A percentile compares a stretch with the other conserved stretches of the same genome.
Conservation (phyloP, 345 rosid species). For the Barbarea vulgaris region DNA sequence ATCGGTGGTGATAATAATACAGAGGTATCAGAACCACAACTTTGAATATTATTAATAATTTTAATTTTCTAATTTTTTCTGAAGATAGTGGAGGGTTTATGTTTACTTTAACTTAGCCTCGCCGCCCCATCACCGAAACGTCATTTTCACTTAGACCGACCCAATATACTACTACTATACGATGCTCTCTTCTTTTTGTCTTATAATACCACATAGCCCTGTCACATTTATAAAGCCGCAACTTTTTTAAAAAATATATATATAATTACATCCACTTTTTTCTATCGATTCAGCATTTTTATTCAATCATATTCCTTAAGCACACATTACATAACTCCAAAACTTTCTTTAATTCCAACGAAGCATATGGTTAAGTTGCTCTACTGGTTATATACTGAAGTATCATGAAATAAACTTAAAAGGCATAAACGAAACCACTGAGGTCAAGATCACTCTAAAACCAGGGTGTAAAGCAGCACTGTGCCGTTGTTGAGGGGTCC, state of each 20-base stretch:
- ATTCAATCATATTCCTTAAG: background rate
- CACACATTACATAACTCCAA: conserved; percentile 3
- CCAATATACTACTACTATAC: background rate
- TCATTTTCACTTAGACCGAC: conserved; percentile 43
- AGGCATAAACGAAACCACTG: background rate
- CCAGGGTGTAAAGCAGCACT: conserved; percentile 28
- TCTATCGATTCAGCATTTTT: background rate
- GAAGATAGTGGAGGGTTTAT: conserved; percentile 27
- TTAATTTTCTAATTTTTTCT: background rate
- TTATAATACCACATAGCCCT: conserved; percentile 11
- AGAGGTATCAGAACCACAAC: conserved; percentile 36
- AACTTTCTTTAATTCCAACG: background rate
- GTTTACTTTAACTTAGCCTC: conserved; percentile 38
- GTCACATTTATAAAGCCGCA: conserved; percentile 1
- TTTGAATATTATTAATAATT: conserved; percentile 10
- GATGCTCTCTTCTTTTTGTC: conserved; percentile 29
- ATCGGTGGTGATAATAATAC: conserved; percentile 31
- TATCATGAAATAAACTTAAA: background rate
- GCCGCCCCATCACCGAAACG: conserved; percentile 51
- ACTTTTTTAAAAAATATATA: background rate
- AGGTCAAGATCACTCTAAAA: background rate
- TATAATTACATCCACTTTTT: background rate
- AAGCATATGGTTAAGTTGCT: conserved; percentile 5
- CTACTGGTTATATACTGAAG: background rate
- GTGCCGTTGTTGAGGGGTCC: conserved; percentile 27